Base-by-base conservation (phyloP, 768 basidiomycete species). In the Stropharia rugosoannulata region DNA sequence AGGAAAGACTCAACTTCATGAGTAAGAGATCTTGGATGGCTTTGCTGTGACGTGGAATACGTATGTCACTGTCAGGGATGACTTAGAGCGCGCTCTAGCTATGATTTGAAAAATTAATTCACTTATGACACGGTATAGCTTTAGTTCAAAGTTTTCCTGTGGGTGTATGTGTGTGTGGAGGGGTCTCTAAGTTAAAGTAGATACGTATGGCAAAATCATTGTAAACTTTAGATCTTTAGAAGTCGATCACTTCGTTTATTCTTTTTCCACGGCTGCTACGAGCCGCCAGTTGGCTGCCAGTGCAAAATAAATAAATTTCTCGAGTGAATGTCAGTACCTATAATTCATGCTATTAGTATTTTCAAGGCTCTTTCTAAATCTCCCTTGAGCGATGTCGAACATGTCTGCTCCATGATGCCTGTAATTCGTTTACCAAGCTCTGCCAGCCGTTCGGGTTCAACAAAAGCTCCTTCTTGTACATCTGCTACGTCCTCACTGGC, bases 311-410 rank as follows among this genome's bases (percentile, higher is more conserved):
- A 2, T 22, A 22, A 22, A 22, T 22, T 22, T 22, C 22, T 22
- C 22, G 22, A 22, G 22, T 22, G 22, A 22, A 22, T 22, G 22
- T 22, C 4, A 22, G 22, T 22, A 22, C 22, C 22, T 22, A 22
- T 22, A 22, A 22, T 22, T 39, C 2, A 38, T 16, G 16, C 10
- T 52, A 25, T 55, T 13, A 55, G 10, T 48, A 59, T 55, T 2
- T 32, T 15, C 18, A 62, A 49, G 9, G 61, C 61, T 22, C 48
- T 42, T 39, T 62, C 39, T 2, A 62, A 32, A 27, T 62, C 58
- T 16, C 35, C 55, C 12, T 39, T 52, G 2, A 54, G 44, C 4
- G 52, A 55, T 19, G 41, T n/a, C 8, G 57, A 9, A 43, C 49
- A 51, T 2, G 50, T 48, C 58, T 55, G 59, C 16, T 51, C 51